Evolutionary conservation across 2,329 filamentous ascomycete genomes (phyloP).

Genomic region (Arthrobotrys megalospora): DNA sequence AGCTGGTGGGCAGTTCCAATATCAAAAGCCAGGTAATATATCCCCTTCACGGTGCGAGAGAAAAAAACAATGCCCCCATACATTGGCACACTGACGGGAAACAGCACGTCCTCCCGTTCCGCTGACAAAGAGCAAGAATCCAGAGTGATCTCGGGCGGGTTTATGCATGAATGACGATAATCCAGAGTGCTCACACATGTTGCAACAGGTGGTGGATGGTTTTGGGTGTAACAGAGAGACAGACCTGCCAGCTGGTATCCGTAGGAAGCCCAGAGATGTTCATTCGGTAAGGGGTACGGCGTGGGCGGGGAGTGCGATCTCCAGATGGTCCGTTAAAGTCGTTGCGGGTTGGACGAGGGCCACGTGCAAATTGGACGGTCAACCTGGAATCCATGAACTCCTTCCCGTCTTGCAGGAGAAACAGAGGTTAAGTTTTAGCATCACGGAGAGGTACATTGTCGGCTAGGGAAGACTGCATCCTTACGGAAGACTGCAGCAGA

Average conservation of each 20-base stretch:
- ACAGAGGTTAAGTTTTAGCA: constrained; percentile 30
- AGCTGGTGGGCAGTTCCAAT: constrained; percentile 42
- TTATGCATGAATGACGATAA: constrained; percentile 50
- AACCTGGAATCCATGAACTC: constrained; percentile 98
- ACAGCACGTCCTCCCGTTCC: constrained; percentile 38
- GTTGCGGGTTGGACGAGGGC: constrained; percentile 78
- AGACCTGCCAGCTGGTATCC: constrained; percentile 99
- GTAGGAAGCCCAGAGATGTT: constrained; percentile 95
- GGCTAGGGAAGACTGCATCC: constrained; percentile 67
- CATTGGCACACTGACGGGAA: constrained; percentile 19
- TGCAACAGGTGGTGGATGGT: constrained; percentile 48
- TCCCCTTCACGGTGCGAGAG: constrained; percentile 13
- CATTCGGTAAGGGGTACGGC: constrained; percentile 96
- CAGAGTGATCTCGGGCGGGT: constrained; percentile 40
- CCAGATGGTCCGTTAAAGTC: constrained; percentile 73
- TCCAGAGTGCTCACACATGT: constrained; percentile 55
- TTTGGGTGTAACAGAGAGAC: constrained; percentile 66
- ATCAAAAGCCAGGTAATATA: constrained; percentile 44
- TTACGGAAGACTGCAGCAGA: constrained; percentile 74
- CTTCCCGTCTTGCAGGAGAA: constrained; percentile 78
- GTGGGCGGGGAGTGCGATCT: constrained; percentile 83
- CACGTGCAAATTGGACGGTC: constrained; percentile 97
- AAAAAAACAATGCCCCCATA: constrained; percentile 1
- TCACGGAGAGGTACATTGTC: constrained; percentile 58
- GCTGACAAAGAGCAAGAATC: constrained; percentile 59